These are phyloP conservation scores for Erythrophleum ivorense DNA, from an alignment of 331 rosid species.

Conservation along the genomic window DNA sequence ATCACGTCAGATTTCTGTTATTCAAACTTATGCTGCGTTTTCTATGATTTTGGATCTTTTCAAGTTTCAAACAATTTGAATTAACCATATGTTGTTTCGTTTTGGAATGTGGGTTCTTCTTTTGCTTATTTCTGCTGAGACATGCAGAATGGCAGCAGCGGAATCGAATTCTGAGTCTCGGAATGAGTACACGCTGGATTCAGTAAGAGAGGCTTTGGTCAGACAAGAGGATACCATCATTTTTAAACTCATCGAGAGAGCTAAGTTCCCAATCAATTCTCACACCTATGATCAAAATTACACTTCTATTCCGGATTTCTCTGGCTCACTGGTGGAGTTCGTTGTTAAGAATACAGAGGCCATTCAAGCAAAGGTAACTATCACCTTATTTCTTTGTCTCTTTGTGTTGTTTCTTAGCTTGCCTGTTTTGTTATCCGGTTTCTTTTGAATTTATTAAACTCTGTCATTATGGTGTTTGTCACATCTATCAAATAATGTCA, in stretches of 20 bases:
- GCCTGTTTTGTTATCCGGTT: conserved; percentile 1
- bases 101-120: conserved; percentile 39
- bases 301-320: conserved; percentile 34
- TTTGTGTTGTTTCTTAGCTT: not conserved
- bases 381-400: not conserved
- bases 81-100: conserved; percentile 29
- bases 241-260: conserved; percentile 75
- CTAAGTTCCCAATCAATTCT: conserved; percentile 67
- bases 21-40: too few relatives aligned
- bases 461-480: conserved; percentile 7
- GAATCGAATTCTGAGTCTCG: conserved; percentile 24
- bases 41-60: not conserved
- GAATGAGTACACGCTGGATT: conserved; percentile 55
- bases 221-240: conserved; percentile 85
- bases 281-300: conserved; percentile 50
- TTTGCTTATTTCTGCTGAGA: conserved; percentile 25
- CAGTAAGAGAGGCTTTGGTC: conserved; percentile 66
- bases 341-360: conserved; percentile 63
- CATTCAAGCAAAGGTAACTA: conserved; percentile 67
- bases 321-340: conserved; percentile 63
- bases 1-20: not conserved
- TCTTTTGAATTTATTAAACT: not conserved
- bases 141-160: conserved; percentile 49
- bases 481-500: not conserved
- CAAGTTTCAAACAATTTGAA: not conserved